Percentiles rank a stretch among this genome's conserved stretches.
Conservation (phyloP, 1,284 basidiomycete species). For the Fomitopsis betulina region DNA sequence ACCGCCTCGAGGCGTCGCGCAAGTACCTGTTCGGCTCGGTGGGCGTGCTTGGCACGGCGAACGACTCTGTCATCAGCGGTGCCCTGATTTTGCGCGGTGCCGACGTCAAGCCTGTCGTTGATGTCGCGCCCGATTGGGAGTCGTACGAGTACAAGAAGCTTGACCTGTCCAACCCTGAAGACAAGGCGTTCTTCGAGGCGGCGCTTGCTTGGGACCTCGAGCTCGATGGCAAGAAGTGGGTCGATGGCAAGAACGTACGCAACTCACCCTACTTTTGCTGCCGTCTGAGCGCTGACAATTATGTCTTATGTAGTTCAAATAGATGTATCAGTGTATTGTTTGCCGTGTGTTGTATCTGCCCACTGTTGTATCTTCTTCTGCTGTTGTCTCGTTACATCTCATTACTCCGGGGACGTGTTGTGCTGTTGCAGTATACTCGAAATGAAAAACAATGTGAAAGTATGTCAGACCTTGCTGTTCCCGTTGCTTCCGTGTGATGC, state of each 20-base stretch:
- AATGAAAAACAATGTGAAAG: constrained; percentile 4
- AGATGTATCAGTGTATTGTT: constrained; percentile 13
- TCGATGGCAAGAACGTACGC: constrained; percentile 78
- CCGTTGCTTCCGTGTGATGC: background rate
- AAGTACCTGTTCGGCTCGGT: constrained; percentile 94
- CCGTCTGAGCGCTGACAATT: background rate
- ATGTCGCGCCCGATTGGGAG: constrained; percentile 91
- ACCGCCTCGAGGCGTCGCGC: constrained; percentile 91
- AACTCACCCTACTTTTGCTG: constrained; percentile 6
- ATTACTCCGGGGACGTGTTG: constrained; percentile 17
- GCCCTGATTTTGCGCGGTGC: constrained; percentile 79
- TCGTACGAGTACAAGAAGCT: constrained; percentile 81
- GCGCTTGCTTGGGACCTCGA: constrained; percentile 89
- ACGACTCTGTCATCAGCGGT: constrained; percentile 78
- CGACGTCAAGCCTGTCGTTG: constrained; percentile 65
- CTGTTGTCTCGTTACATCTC: constrained; percentile 19
- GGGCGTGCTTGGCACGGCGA: constrained; percentile 83
- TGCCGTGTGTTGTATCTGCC: constrained; percentile 7
- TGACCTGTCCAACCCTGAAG: constrained; percentile 59
- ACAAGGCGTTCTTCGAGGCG: constrained; percentile 88
- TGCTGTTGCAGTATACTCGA: constrained; percentile 24
- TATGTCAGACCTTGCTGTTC: background rate
- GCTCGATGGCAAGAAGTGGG: constrained; percentile 83
- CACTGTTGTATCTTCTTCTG: constrained; percentile 11
- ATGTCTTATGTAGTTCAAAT: constrained; percentile 28